phyloP scores from a whole-genome alignment of 2,329 filamentous ascomycete species.

The Pestalotiopsis fici region DNA sequence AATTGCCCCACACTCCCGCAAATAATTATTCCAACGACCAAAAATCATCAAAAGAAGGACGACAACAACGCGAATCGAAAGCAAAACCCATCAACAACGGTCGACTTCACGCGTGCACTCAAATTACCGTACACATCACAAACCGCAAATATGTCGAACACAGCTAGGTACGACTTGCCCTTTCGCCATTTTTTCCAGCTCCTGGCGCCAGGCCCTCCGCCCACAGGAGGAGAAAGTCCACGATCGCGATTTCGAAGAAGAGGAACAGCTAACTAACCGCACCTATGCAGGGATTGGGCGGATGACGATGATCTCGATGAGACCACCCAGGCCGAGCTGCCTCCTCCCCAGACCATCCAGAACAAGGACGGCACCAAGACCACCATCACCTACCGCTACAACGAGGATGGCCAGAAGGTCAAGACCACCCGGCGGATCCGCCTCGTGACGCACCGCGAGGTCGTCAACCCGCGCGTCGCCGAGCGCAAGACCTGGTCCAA shows the following conservation, averaged over 20 bases:
- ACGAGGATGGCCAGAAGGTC: constrained; percentile 93
- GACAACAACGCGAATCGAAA: not conserved
- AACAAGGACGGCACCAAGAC: constrained; percentile 99
- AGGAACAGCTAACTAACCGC: not conserved
- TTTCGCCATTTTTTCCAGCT: not conserved
- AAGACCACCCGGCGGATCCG: constrained; percentile 97
- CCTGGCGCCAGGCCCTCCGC: not conserved
- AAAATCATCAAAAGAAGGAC: not conserved
- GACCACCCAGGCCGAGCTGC: constrained; percentile 64
- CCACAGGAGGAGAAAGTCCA: not conserved
- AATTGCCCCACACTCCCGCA: constrained; percentile 8
- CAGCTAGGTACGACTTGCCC: constrained; percentile 9
- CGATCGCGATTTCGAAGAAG: not conserved
- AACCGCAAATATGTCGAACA: constrained; percentile 14
- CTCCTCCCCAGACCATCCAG: constrained; percentile 82
- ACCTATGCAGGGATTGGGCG: constrained; percentile 73
- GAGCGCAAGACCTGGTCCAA: constrained; percentile 92
- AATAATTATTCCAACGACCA: constrained; percentile 6
- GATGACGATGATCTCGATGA: constrained; percentile 91
- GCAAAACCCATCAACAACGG: not conserved
- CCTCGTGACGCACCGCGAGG: constrained; percentile 86
- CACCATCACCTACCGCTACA: constrained; percentile 83
- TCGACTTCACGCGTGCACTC: not conserved
- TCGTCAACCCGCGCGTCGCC: constrained; percentile 94
- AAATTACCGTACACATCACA: not conserved